Conservation (phyloP, 495 filamentous ascomycete genomes). For the Lindgomyces ingoldianus region DNA sequence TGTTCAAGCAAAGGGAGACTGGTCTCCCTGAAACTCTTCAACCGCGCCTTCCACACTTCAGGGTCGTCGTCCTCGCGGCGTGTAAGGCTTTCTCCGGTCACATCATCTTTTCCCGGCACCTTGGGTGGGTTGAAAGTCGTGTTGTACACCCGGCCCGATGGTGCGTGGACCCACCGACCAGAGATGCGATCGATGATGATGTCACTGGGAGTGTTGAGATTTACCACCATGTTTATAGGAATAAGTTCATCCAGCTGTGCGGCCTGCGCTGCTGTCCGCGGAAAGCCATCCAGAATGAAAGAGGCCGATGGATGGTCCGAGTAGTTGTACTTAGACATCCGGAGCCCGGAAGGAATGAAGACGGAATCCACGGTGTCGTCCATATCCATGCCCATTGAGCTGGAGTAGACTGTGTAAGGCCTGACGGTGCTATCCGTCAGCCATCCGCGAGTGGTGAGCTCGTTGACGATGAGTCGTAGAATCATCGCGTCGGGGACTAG, state of each 20-base stretch:
- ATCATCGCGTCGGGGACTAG: constrained; percentile 90
- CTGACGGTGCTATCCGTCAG: constrained; percentile 52
- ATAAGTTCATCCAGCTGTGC: constrained; percentile 72
- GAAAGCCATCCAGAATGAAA: constrained; percentile 96
- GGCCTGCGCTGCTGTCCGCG: constrained; percentile 82
- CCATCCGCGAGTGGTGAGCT: constrained; percentile 83
- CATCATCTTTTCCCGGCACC: constrained; percentile 78
- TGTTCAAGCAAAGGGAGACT: constrained; percentile 83
- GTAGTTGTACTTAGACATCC: constrained; percentile 39
- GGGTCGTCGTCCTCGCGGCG: constrained; percentile 83
- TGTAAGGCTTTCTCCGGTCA: constrained; percentile 85
- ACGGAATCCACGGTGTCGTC: constrained; percentile 41
- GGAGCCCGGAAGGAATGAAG: constrained; percentile 41
- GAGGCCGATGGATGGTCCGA: constrained; percentile 75
- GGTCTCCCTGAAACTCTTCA: constrained; percentile 82
- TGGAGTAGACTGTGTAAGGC: constrained; percentile 44
- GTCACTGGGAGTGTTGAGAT: constrained; percentile 63
- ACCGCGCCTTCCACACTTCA: constrained; percentile 76
- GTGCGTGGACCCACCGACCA: constrained; percentile 89
- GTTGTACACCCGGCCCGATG: constrained; percentile 91
- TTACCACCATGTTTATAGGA: constrained; percentile 88
- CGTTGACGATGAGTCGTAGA: constrained; percentile 84
- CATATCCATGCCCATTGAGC: constrained; percentile 26
- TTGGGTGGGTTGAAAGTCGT: constrained; percentile 85
- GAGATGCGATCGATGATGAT: constrained; percentile 88